Base-by-base conservation (phyloP, 176 grass and related monocot species). In the Cocos nucifera region DNA sequence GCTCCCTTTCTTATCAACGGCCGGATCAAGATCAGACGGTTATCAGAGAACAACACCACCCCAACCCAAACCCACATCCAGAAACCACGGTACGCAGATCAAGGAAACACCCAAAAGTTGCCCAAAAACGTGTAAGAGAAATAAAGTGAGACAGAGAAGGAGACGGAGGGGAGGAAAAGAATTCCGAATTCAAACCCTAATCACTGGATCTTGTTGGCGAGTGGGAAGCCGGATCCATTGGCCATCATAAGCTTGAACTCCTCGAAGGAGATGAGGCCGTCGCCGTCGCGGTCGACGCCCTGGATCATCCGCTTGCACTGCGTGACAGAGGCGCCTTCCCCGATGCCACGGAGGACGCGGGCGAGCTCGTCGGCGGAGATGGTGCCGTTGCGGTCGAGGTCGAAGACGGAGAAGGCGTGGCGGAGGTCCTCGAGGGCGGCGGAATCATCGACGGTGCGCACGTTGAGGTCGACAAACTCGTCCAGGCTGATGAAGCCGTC, bases 181-280 rank as follows among this genome's bases (percentile, higher is more conserved):
- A 39, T 39, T 39, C 35, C 9, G 35, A 8, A 39, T 65, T 8
- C 71, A 15, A 64, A 53, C 64, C 58, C 1, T 6, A 61, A 74
- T 61, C 62, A 77, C 0, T 52, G 49, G 75, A 78, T 73, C 29
- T 78, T 74, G 51, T 75, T 74, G 51, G 66, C 70, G 30, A 84
- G 65, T 57, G 21, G 23, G 17, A 24, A 30, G 9, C 27, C 59
- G 48, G 62, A 64, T 49, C 89, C 86, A 15, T 69, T 65, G 17
- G 83, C 75, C 90, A 95, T 95, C 86, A 96, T 96, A 54, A 84
- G 77, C 73, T 85, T 90, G 75, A 97, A 97, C 70, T 97, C 93
- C 63, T 97, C 93, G 69, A 91, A 97, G 0, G 75, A 80, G 69
- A 97, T 73, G 76, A 97, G 70, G 0, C 87, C 87, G 51, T 88